A percentile compares a stretch with the other conserved stretches of the same genome.
phyloP scores from a whole-genome alignment of 768 basidiomycete species.

The Amanita pallidorosea region DNA sequence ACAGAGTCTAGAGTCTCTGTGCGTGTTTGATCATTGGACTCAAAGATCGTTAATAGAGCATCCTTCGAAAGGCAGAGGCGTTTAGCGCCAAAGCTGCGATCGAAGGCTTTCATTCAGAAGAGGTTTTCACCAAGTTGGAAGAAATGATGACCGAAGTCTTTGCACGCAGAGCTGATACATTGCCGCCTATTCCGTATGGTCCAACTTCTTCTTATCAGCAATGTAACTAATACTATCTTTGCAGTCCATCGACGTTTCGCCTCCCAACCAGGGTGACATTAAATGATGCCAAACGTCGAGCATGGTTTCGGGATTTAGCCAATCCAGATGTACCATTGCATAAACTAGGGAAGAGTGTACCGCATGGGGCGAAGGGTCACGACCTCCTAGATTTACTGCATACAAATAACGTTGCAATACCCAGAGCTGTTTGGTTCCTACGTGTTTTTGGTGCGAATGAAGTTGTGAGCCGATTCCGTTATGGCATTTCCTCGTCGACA shows the following conservation, averaged over 20 bases:
- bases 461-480: conserved; percentile 37
- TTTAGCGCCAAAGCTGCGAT: conserved; percentile 48
- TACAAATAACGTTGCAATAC: conserved; percentile 63
- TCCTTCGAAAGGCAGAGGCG: conserved; percentile 40
- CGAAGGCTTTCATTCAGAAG: conserved; percentile 37
- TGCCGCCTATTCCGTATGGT: conserved; percentile 56
- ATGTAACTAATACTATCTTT: background rate
- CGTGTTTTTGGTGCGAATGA: conserved; percentile 84
- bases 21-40: conserved; percentile 13
- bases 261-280: conserved; percentile 77
- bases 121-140: conserved; percentile 51
- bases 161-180: conserved; percentile 42
- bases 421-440: conserved; percentile 81
- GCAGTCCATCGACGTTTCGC: conserved; percentile 58
- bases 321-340: conserved; percentile 71
- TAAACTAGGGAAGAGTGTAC: conserved; percentile 77
- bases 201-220: background rate
- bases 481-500: background rate
- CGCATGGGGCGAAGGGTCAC: conserved; percentile 78
- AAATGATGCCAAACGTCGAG: conserved; percentile 66
- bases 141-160: conserved; percentile 73
- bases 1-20: conserved; percentile 44
- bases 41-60: background rate
- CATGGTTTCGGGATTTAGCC: conserved; percentile 79
- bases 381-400: conserved; percentile 76